Evolutionary conservation across 805 yeast species (phyloP).

Genomic region (Hemisphaericaspora nanyangensis): DNA sequence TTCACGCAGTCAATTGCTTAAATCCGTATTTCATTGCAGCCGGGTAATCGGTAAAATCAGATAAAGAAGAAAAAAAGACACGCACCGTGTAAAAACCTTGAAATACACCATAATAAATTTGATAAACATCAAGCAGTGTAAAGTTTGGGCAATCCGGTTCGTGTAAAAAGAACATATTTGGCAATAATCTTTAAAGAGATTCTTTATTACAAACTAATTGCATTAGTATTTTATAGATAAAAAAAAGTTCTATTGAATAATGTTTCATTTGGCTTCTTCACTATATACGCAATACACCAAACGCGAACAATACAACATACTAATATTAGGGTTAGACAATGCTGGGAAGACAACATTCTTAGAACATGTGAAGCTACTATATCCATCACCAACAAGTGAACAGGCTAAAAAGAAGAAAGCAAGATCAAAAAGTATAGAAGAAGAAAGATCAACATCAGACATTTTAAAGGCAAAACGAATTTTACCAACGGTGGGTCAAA

Average conservation of each 20-base stretch:
- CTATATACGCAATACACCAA: conserved; percentile 43
- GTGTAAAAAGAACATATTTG: no score
- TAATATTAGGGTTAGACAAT: conserved; percentile 88
- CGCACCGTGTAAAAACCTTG: no score
- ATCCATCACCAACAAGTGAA: conserved; percentile 23
- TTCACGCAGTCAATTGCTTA: no score
- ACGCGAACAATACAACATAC: conserved; percentile 43
- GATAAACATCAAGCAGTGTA: no score
- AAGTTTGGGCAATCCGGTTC: no score
- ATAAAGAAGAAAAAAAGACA: no score
- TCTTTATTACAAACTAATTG: no score
- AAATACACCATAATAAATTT: no score
- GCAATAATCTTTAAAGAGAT: no score
- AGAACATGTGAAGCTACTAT: conserved; percentile 38
- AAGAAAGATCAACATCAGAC: conserved; percentile 17
- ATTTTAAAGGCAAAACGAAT: conserved; percentile 52
- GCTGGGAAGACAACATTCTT: conserved; percentile 80
- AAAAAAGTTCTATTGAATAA: conserved; percentile 9
- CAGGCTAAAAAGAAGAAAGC: conserved; percentile 9
- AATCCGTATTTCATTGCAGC: no score
- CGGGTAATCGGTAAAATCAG: no score
- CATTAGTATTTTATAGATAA: no score
- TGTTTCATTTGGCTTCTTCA: conserved; percentile 45
- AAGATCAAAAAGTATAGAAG: conserved; percentile 1
- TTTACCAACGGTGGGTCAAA: conserved; percentile 94